These are phyloP conservation scores for Auricularia auricula-judae DNA, from an alignment of 768 basidiomycete species.

Conservation along the genomic window DNA sequence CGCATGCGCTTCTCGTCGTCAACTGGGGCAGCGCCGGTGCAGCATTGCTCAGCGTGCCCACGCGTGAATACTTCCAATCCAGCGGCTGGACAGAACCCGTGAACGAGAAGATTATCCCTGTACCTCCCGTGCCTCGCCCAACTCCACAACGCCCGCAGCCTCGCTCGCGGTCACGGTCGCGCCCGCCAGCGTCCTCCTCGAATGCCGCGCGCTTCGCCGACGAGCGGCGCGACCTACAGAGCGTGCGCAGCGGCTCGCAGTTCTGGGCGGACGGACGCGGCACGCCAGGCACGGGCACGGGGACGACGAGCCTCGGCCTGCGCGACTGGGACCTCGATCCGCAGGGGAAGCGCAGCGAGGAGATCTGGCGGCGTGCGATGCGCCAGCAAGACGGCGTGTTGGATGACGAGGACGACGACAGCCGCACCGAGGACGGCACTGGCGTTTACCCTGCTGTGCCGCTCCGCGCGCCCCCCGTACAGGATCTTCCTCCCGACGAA, in stretches of 20 bases:
- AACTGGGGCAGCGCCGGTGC: constrained; percentile 74
- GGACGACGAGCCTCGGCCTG: not conserved
- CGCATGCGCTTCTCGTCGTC: constrained; percentile 71
- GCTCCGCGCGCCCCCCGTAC: constrained; percentile 18
- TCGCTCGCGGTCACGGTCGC: not conserved
- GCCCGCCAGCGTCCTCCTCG: not conserved
- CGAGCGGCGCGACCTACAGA: constrained; percentile 19
- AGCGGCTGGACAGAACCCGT: constrained; percentile 59
- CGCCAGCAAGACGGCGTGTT: constrained; percentile 7
- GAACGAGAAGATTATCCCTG: constrained; percentile 15
- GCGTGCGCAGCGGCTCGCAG: constrained; percentile 58
- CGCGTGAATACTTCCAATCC: constrained; percentile 77
- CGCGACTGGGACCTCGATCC: not conserved
- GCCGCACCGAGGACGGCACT: constrained; percentile 50
- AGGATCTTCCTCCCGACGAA: constrained; percentile 45
- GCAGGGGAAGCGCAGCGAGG: not conserved
- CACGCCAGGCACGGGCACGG: not conserved
- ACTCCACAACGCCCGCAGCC: constrained; percentile 5
- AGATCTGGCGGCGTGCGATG: constrained; percentile 4
- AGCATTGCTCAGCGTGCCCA: constrained; percentile 70
- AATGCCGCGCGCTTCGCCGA: constrained; percentile 2
- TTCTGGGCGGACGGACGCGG: constrained; percentile 53
- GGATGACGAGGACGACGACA: constrained; percentile 36
- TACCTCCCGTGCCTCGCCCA: not conserved
- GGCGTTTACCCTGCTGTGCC: constrained; percentile 4